A percentile compares a stretch with the other conserved stretches of the same genome.
phyloP scores from a whole-genome alignment of 2,329 filamentous ascomycete species.

The Colletotrichum shisoi region DNA sequence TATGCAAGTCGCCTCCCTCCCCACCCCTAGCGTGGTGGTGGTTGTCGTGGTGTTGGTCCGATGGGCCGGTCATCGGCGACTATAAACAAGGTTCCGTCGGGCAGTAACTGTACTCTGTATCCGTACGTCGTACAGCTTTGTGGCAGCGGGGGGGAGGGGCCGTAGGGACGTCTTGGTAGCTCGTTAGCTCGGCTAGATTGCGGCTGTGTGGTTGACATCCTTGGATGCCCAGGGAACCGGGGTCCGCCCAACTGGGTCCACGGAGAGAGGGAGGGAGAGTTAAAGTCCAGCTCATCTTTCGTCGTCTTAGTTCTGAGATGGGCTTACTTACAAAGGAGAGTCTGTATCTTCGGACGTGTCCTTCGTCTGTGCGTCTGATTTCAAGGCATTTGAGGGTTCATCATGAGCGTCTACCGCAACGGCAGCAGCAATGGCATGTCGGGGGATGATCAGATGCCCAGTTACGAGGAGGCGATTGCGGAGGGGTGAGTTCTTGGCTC shows the following conservation, averaged over 20 bases:
- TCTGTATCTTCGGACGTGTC: not conserved
- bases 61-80: constrained; percentile 18
- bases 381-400: not conserved
- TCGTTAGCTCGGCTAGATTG: constrained; percentile 3
- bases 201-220: constrained; percentile 21
- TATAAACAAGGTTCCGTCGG: constrained; percentile 8
- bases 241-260: not conserved
- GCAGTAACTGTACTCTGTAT: too few relatives aligned
- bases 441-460: constrained; percentile 22
- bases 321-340: not conserved
- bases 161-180: not conserved
- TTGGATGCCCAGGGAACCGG: constrained; percentile 4
- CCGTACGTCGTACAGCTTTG: not conserved
- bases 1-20: not conserved
- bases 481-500: constrained; percentile 19
- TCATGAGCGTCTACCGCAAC: constrained; percentile 7
- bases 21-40: not conserved
- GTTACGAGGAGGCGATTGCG: constrained; percentile 28
- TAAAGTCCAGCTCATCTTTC: not conserved
- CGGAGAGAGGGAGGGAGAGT: too few relatives aligned
- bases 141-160: not conserved
- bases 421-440: constrained; percentile 1
- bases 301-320: not conserved
- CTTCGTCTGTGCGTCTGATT: not conserved
- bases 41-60: not conserved